phyloP scores from a whole-genome alignment of 2,329 filamentous ascomycete genomes.

The Aschersonia sp. region DNA sequence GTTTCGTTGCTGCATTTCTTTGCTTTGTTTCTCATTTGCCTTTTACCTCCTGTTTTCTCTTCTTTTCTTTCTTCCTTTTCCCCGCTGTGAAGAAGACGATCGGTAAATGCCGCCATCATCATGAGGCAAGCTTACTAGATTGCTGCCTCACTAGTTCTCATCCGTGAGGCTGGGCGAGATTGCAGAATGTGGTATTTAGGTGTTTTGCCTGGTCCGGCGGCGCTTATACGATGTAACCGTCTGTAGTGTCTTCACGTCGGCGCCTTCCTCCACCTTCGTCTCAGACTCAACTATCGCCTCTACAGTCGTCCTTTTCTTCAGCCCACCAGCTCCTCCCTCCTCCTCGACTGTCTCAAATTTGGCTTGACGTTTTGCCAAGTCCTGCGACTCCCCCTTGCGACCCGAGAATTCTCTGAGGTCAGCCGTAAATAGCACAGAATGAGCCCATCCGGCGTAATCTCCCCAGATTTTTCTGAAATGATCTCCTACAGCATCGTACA shows the following conservation, averaged over 20 bases:
- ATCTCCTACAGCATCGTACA: conserved; percentile 81
- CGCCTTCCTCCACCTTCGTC: conserved; percentile 10
- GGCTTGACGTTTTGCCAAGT: neutral
- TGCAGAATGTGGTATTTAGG: neutral
- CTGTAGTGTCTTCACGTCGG: conserved; percentile 8
- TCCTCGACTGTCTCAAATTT: conserved; percentile 5
- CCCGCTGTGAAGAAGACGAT: no score
- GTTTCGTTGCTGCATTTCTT: neutral
- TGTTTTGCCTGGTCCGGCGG: conserved; percentile 9
- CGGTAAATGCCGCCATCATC: no score
- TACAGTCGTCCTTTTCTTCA: conserved; percentile 11
- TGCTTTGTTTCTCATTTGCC: neutral
- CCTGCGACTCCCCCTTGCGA: conserved; percentile 19
- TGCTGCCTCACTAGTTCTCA: no score
- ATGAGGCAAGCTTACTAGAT: no score
- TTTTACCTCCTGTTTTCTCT: no score
- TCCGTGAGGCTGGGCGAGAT: neutral
- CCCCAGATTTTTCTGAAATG: conserved; percentile 88
- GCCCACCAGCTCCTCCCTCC: conserved; percentile 12
- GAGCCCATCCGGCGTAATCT: conserved; percentile 89
- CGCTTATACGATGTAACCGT: conserved; percentile 14
- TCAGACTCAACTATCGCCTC: conserved; percentile 7
- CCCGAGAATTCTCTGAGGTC: conserved; percentile 78
- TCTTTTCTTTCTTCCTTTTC: no score
- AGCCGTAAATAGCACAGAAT: conserved; percentile 91